Evolutionary conservation across 495 filamentous ascomycete genomes (phyloP).

Genomic region (Aspergillus diversus): DNA sequence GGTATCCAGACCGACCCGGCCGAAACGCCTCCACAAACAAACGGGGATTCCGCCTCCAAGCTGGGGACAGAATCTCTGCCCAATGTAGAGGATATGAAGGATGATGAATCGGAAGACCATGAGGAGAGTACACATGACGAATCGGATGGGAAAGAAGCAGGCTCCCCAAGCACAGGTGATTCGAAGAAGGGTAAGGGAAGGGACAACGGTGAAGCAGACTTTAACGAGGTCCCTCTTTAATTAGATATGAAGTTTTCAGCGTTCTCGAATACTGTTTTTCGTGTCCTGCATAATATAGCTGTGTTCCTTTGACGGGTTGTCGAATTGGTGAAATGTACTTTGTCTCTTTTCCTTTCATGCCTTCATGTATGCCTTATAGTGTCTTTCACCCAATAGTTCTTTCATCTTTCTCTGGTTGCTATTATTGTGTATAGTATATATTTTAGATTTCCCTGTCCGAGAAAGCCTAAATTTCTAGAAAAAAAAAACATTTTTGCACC

Average conservation of each 20-base stretch:
- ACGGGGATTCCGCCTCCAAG: constrained; percentile 6
- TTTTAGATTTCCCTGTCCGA: constrained; percentile 8
- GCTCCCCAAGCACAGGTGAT: constrained; percentile 21
- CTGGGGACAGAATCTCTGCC: constrained; percentile 8
- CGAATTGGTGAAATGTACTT: constrained; percentile 5
- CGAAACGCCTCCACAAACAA: constrained; percentile 2
- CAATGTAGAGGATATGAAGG: constrained; percentile 16
- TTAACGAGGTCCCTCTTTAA: constrained; percentile 48
- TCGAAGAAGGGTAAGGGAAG: constrained; percentile 37
- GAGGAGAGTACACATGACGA: constrained; percentile 13
- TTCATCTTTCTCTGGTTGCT: constrained; percentile 2
- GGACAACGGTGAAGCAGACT: constrained; percentile 39
- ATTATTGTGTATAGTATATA: constrained; percentile 20
- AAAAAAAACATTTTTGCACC: neutral
- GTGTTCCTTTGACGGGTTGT: constrained; percentile 8
- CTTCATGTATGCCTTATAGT: constrained; percentile 15
- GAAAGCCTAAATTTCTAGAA: neutral
- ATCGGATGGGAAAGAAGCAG: constrained; percentile 29
- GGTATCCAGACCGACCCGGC: neutral
- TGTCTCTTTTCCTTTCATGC: constrained; percentile 2
- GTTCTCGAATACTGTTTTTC: constrained; percentile 17
- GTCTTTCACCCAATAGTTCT: neutral
- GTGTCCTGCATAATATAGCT: constrained; percentile 11
- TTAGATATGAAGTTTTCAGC: constrained; percentile 11
- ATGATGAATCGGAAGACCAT: neutral